A percentile compares a stretch with the other conserved stretches of the same genome.
These are phyloP conservation scores for Cytospora piceae DNA, from an alignment of 2,329 filamentous ascomycete genomes.

Conservation along the genomic window DNA sequence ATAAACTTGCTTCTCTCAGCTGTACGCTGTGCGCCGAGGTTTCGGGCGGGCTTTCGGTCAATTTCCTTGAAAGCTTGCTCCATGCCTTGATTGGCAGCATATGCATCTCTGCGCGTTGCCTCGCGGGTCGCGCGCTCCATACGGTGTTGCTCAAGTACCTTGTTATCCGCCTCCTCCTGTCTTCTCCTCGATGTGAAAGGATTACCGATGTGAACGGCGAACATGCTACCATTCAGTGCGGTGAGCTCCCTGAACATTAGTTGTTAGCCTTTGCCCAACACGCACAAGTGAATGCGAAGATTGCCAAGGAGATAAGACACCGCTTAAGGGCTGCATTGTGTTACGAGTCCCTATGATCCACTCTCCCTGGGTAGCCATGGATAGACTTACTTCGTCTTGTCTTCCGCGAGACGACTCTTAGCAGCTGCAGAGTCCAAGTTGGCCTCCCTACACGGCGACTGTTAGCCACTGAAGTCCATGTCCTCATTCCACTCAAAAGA, in stretches of 20 bases:
- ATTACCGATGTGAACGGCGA: slow-evolving; percentile 72
- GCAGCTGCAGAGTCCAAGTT: slow-evolving; percentile 81
- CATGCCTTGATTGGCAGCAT: slow-evolving; percentile 56
- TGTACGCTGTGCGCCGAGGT: slow-evolving; percentile 43
- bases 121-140: slow-evolving; percentile 68
- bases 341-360: too few species aligned
- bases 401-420: slow-evolving; percentile 75
- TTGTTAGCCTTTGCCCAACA: neutral
- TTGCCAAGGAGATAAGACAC: neutral
- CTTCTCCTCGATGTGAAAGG: slow-evolving; percentile 53
- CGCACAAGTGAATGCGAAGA: neutral
- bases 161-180: slow-evolving; percentile 66
- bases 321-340: neutral
- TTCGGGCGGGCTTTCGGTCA: slow-evolving; percentile 7
- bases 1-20: slow-evolving; percentile 74
- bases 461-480: neutral
- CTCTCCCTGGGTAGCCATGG: neutral
- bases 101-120: slow-evolving; percentile 60
- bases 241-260: slow-evolving; percentile 67
- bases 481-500: neutral
- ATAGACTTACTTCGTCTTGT: slow-evolving; percentile 58
- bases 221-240: slow-evolving; percentile 87
- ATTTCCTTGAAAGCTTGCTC: slow-evolving; percentile 46
- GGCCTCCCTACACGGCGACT: slow-evolving; percentile 53
- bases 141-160: slow-evolving; percentile 70